Evolutionary conservation across 106 monocot genomes (phyloP).

Genomic region (Alisma plantagoaquatica): DNA sequence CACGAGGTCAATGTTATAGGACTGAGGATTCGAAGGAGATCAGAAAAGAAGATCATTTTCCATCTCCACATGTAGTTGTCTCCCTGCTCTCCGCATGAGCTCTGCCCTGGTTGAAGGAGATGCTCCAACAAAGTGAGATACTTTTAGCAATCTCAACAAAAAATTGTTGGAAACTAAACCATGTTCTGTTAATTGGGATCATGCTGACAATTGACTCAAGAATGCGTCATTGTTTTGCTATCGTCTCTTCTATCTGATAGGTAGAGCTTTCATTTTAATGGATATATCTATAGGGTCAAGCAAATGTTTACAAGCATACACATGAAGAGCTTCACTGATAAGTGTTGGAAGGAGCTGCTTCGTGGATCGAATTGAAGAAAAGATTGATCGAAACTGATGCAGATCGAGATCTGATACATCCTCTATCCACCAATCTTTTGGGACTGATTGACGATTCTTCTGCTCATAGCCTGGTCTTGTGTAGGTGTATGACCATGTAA

Average conservation of each 20-base stretch:
- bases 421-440: conserved; percentile 96
- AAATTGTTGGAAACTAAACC: conserved; percentile 63
- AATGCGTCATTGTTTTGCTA: conserved; percentile 29
- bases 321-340: conserved; percentile 89
- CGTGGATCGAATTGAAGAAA: conserved; percentile 36
- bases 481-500: conserved; percentile 89
- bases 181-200: conserved; percentile 51
- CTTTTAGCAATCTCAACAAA: conserved; percentile 50
- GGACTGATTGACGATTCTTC: conserved; percentile 31
- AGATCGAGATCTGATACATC: conserved; percentile 71
- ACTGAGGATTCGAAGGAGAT: conserved; percentile 10
- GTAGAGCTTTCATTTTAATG: neutral
- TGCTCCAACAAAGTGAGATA: conserved; percentile 34
- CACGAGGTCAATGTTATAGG: conserved; percentile 39
- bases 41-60: conserved; percentile 47
- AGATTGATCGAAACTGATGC: conserved; percentile 54
- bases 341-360: conserved; percentile 44
- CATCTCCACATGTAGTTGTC: conserved; percentile 50
- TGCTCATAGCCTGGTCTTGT: conserved; percentile 41
- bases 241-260: conserved; percentile 2
- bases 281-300: conserved; percentile 19
- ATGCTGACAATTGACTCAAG: conserved; percentile 69
- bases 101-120: conserved; percentile 61
- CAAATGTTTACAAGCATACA: conserved; percentile 74
- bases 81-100: conserved; percentile 48